Evolutionary conservation across 345 rosid species (phyloP).

Genomic region (Salix dunnii): DNA sequence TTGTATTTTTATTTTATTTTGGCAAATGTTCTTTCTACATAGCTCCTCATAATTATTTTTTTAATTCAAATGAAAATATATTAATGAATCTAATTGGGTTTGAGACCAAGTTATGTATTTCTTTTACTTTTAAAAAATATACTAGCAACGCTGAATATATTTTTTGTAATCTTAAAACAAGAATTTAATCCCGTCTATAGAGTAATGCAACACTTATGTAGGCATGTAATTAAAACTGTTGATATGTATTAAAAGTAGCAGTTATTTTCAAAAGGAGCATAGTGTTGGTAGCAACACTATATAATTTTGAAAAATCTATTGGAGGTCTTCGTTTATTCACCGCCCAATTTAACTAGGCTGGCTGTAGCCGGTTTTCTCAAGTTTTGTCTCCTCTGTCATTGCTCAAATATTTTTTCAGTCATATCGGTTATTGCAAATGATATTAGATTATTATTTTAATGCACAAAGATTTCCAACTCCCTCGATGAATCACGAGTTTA

Average conservation of each 20-base stretch:
- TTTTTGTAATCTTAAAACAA: too few species aligned
- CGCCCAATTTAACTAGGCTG: neutral
- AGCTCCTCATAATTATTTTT: too few species aligned
- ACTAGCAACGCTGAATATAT: too few species aligned
- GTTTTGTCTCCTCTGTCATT: neutral
- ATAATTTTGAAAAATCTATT: neutral
- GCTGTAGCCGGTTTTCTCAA: neutral
- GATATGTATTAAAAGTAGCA: neutral
- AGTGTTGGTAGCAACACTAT: neutral
- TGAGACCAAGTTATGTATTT: too few species aligned
- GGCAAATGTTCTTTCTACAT: too few species aligned
- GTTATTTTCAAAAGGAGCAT: neutral
- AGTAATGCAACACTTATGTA: too few species aligned
- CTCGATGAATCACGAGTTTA: neutral
- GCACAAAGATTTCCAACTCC: slow-evolving; percentile 18
- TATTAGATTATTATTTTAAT: neutral
- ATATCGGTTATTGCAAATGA: slow-evolving; percentile 17
- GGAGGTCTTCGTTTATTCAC: neutral
- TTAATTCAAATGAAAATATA: too few species aligned
- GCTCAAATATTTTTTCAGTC: neutral
- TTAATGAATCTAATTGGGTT: too few species aligned
- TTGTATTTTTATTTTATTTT: too few species aligned
- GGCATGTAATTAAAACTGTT: neutral
- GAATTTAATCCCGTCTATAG: too few species aligned
- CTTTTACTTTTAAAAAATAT: too few species aligned